Base-by-base conservation (phyloP, 2,329 filamentous ascomycete genomes). In the Tolypocladium amazonense region DNA sequence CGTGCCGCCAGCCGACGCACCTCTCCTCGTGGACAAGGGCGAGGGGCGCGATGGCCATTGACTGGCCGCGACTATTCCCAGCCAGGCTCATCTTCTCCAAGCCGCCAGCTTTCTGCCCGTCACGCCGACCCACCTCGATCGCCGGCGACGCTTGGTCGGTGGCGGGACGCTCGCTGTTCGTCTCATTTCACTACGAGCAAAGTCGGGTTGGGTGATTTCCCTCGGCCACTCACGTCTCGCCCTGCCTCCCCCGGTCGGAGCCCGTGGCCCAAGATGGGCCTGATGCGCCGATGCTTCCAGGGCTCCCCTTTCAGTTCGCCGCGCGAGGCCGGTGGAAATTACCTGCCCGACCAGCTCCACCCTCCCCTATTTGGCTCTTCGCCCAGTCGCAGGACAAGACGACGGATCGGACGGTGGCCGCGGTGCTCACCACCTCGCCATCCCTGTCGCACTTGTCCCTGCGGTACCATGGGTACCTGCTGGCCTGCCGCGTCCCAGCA, bases 341-440 rank as follows among this genome's bases (percentile, higher is more conserved):
- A 61, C 56, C n/a, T 53, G 33, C 56, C n/a, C 56, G 55, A 43
- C 56, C n/a, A 15, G 61, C 39, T 64, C 65, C 64, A 66, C 65
- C 30, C 41, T 59, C 56, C 59, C 63, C 61, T 60, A 61, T 62
- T 58, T 50, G 41, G n/a, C 56, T 35, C 47, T 39, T 41, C 20
- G 25, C 54, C 52, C 52, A 35, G 45, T 50, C n/a, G 25, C 15
- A 30, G 23, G 11, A 8, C 15, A 33, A 33, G 55, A 55, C 25
- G 53, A 59, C 56, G 60, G 62, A 62, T 63, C 65, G 23, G 67
- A 66, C 67, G 67, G 63, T 66, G 65, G 62, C 61, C 61, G 58
- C 61, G 64, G 67, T 65, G 64, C 62, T 65, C 62, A 63, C 63
- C 57, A 61, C 57, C 64, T 38, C 62, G 55, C 52, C 56, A 60